phyloP scores from a whole-genome alignment of 2,329 filamentous ascomycete genomes.

The Pseudogymnoascus sp. region DNA sequence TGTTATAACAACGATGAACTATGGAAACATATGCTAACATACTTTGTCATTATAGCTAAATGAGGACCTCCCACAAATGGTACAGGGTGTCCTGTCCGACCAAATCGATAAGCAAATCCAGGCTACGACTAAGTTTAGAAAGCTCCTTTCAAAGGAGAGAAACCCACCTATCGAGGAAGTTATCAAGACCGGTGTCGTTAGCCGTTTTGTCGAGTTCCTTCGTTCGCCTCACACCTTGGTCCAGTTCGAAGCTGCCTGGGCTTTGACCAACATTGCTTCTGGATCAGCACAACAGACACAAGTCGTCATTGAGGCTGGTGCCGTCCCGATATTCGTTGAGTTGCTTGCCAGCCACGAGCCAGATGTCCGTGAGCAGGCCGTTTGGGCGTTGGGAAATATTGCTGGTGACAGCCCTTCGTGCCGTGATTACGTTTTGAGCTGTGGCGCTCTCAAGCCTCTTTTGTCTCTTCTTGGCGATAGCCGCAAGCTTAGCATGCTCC shows the following conservation, averaged over 20 bases:
- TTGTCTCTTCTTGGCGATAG: constrained; percentile 89
- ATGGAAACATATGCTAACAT: constrained; percentile 16
- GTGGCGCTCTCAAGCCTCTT: constrained; percentile 84
- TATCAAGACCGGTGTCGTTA: constrained; percentile 97
- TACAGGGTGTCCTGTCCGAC: constrained; percentile 94
- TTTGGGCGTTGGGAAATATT: constrained; percentile 98
- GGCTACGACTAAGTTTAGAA: constrained; percentile 96
- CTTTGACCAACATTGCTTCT: constrained; percentile 97
- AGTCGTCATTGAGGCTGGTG: constrained; percentile 96
- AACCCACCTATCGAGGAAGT: constrained; percentile 99
- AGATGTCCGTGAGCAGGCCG: constrained; percentile 95
- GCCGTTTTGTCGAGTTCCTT: constrained; percentile 96
- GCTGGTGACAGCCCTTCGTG: constrained; percentile 96
- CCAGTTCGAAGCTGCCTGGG: constrained; percentile 98
- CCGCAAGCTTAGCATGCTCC: constrained; percentile 97
- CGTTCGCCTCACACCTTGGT: constrained; percentile 96
- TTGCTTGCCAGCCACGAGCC: constrained; percentile 91
- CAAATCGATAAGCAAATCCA: constrained; percentile 97
- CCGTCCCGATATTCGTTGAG: constrained; percentile 97
- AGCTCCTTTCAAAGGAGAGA: constrained; percentile 95
- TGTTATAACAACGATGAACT: constrained; percentile 10
- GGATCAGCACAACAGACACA: constrained; percentile 96
- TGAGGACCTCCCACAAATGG: constrained; percentile 97
- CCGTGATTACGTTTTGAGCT: constrained; percentile 90
- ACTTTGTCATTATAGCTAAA: constrained; percentile 60